A percentile compares a stretch with the other conserved stretches of the same genome.
Conservation (phyloP, 306 rosid species). For the Cucurbita pepo region DNA sequence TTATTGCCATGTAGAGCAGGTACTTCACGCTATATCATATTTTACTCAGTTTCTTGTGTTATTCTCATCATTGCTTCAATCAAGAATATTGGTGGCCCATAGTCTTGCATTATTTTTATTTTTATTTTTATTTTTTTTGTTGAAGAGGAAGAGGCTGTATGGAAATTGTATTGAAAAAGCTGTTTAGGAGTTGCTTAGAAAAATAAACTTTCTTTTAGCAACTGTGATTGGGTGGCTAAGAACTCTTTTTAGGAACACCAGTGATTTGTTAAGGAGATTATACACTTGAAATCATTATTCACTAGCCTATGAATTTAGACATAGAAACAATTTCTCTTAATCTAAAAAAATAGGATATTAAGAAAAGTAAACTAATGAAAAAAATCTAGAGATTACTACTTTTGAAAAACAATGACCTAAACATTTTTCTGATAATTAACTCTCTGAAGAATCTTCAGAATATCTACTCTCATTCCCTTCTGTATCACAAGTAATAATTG, state of each 20-base stretch:
- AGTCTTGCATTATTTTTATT: not conserved
- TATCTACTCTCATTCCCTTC: not conserved
- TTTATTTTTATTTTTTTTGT: not conserved
- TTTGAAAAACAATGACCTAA: too few relatives aligned
- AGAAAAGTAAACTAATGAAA: too few relatives aligned
- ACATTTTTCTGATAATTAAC: not conserved
- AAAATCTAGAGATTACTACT: too few relatives aligned
- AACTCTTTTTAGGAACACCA: too few relatives aligned
- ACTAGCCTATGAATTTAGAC: too few relatives aligned
- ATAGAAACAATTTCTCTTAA: too few relatives aligned
- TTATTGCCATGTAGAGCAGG: constrained; percentile 88
- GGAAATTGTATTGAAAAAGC: not conserved
- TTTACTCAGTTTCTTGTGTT: not conserved
- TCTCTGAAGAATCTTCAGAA: not conserved
- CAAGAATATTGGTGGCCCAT: not conserved
- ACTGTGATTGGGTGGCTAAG: not conserved
- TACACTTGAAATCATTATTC: too few relatives aligned
- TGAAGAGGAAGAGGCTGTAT: not conserved
- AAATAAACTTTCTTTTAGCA: not conserved
- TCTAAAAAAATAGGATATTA: too few relatives aligned
- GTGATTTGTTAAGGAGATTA: too few relatives aligned
- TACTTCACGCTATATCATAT: constrained; percentile 9
- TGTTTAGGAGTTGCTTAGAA: not conserved
- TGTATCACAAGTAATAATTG: not conserved
- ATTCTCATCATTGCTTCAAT: not conserved